phyloP scores from a whole-genome alignment of 495 filamentous ascomycete species.

The Penicillium desertorum region DNA sequence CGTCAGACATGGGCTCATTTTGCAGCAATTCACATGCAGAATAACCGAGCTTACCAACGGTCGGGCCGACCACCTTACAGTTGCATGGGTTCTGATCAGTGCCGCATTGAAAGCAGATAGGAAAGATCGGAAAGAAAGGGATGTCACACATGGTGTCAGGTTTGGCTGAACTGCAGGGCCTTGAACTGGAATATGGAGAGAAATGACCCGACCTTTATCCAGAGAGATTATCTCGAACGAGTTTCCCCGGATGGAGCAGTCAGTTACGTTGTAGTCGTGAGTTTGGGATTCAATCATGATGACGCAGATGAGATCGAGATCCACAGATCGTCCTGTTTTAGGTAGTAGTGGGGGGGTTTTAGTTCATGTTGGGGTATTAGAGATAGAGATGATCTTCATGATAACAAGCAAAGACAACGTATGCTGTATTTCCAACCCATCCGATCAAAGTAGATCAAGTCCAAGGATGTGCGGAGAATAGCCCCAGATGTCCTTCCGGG shows the following conservation, averaged over 20 bases:
- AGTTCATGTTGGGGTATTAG: neutral
- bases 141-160: conserved; percentile 37
- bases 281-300: conserved; percentile 24
- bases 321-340: conserved; percentile 17
- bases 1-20: conserved; percentile 3
- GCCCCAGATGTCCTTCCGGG: neutral
- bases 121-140: conserved; percentile 45
- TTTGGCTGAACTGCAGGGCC: neutral
- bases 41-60: conserved; percentile 43
- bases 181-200: neutral
- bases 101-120: conserved; percentile 56
- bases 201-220: neutral
- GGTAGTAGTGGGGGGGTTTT: neutral
- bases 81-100: conserved; percentile 62
- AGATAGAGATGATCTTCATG: neutral
- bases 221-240: neutral
- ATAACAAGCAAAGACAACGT: neutral
- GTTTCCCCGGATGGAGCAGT: conserved; percentile 11
- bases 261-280: neutral
- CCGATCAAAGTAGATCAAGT: neutral
- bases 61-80: conserved; percentile 62
- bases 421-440: neutral
- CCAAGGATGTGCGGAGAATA: neutral
- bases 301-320: conserved; percentile 26
- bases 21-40: neutral